These are phyloP conservation scores for Amanita brunnescens DNA, from an alignment of 768 basidiomycete species.

Conservation along the genomic window DNA sequence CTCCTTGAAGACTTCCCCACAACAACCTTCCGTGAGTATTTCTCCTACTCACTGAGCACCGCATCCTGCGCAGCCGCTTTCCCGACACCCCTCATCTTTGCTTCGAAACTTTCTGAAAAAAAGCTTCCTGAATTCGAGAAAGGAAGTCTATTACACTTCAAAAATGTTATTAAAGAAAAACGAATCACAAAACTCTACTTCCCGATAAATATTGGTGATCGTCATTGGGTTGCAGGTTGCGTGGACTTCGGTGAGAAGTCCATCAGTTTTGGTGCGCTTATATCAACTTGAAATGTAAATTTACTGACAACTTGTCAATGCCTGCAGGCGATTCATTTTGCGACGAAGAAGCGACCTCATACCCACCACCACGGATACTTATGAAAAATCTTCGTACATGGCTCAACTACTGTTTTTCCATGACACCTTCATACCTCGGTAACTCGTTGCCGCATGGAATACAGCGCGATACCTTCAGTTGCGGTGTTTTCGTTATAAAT, in stretches of 20 bases:
- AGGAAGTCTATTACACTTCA: neutral
- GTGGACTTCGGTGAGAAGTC: neutral
- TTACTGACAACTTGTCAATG: neutral
- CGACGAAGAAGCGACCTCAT: too few species aligned
- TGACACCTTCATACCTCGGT: neutral
- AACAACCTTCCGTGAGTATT: too few species aligned
- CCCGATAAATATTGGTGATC: neutral
- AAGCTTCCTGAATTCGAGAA: neutral
- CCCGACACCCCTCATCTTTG: too few species aligned
- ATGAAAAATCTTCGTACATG: neutral
- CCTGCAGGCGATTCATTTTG: neutral
- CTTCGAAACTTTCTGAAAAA: neutral
- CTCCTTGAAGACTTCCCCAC: too few species aligned
- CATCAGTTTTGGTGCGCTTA: neutral
- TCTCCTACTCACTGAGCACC: too few species aligned
- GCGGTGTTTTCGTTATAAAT: conserved; percentile 14
- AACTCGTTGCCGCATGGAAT: neutral
- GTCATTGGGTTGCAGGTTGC: neutral
- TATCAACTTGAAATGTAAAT: neutral
- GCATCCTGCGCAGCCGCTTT: too few species aligned
- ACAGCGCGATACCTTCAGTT: conserved; percentile 15
- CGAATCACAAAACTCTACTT: neutral
- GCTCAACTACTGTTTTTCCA: neutral
- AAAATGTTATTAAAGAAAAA: neutral
- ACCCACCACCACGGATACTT: neutral